Evolutionary conservation across 176 grass and related monocot genomes (phyloP), one percentile per base, ranked within the genome.

Genomic region (Otatea glauca): DNA sequence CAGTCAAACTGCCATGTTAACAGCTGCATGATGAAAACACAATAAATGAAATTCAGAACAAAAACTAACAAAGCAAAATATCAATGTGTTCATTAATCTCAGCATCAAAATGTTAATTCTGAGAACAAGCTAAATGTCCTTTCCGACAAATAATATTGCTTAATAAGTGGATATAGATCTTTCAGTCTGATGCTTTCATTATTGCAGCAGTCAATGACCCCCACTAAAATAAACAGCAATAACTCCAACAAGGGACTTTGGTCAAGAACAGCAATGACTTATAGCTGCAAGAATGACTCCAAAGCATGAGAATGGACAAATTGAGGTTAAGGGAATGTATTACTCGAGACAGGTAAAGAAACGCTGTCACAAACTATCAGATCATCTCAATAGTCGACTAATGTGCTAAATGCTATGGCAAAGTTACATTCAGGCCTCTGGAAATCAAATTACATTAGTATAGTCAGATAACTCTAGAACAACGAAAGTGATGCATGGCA

Each of bases 1-100:
- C 93, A 98, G 68, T 98, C 89, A 82, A 98, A 98, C 42, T 93
- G 74, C 96, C 96, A 98, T 76, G 89, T 88, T 70, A 95, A 82
- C 67, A 98, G 74, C 96, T 98, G 86, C 59, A 91, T 55, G 21
- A 87, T 84, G 65, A 92, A 86, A 84, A 79, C 70, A 85, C 45
- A 58, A 41, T 74, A 84, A 74, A 77, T 45, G 0, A 42, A 59
- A 78, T 79, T 51, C 59, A 74, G 60, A 80, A 73, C 5, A 54
- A 79, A 83, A 73, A 73, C n/a, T 49, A 59, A 29, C 37, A 77
- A 80, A 82, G 20, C 47, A 81, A 65, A 56, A 43, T 15, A 82
- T 66, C 23, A 75, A 25, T 32, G 45, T 20, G 32, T 47, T 65
- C 25, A 65, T n/a, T 78, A 71, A 71, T 25, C 49, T 83, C 64